Evolutionary conservation across 176 grass and related monocot genomes (phyloP).

Genomic region (Phragmites australis): DNA sequence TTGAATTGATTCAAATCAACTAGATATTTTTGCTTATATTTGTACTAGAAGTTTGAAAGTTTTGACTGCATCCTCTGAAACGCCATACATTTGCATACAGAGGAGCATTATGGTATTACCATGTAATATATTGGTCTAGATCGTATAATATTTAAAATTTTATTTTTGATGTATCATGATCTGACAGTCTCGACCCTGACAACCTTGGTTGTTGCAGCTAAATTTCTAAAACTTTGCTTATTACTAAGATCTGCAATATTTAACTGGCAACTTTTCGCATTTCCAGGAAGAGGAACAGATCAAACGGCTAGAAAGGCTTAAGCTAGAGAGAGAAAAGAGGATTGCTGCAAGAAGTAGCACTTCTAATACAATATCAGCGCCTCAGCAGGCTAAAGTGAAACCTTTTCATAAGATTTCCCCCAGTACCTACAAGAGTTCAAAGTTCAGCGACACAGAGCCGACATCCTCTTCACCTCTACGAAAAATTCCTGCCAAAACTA

Average conservation of each 20-base stretch:
- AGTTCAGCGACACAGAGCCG: slow-evolving; percentile 48
- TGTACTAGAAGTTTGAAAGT: background rate
- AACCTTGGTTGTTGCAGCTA: background rate
- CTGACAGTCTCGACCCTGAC: background rate
- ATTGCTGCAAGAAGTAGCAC: slow-evolving; percentile 64
- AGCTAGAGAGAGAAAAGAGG: slow-evolving; percentile 91
- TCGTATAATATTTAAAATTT: no score
- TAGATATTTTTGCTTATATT: background rate
- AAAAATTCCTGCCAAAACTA: slow-evolving; percentile 42
- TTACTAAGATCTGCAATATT: background rate
- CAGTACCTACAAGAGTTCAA: slow-evolving; percentile 57
- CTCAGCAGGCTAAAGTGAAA: slow-evolving; percentile 54
- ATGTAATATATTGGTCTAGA: no score
- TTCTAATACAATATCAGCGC: slow-evolving; percentile 45
- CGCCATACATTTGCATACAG: background rate
- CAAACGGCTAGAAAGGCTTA: slow-evolving; percentile 85
- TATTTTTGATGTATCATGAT: background rate
- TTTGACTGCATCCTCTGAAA: background rate
- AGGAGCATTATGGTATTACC: no score
- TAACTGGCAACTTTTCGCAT: background rate
- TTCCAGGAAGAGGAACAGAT: slow-evolving; percentile 89
- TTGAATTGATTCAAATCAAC: background rate
- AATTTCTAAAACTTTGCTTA: slow-evolving; percentile 23
- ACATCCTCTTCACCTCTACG: slow-evolving; percentile 53
- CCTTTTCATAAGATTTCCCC: slow-evolving; percentile 50